Base-by-base conservation (phyloP, 352 stramenopile genomes). In the Aphanomyces invadans region DNA sequence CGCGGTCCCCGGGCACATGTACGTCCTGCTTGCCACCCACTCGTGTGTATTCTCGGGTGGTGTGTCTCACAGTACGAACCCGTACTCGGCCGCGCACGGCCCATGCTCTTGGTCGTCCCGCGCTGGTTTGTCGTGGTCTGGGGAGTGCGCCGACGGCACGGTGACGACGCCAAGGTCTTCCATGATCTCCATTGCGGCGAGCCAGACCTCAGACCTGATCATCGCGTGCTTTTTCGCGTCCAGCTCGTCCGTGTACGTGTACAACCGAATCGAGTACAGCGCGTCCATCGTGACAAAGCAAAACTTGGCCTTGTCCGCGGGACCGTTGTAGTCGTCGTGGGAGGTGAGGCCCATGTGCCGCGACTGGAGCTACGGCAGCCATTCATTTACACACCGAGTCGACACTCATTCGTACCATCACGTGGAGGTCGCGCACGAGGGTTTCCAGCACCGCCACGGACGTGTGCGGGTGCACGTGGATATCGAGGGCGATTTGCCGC, bases 271-370 rank as follows among this genome's bases (percentile, higher is more conserved):
- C 19, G 77, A 73, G 56, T 85, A 95, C 4, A 95, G 74, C 54
- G 90, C 77, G 55, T 95, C 86, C 86, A 95, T 93, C 4, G 83
- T 83, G 3, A 95, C 86, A 60, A 92, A 95, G 69, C 78, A 91
- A 60, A 92, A 90, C 45, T 90, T 78, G 78, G 79, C 88, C 63
- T 91, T 92, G 32, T 70, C 52, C 55, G 90, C 84, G 15, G 36
- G 36, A n/a, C 80, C 77, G 48, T 90, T 78, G 59, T 89, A 92
- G 38, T 95, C 83, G 74, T 93, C 84, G 46, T 95, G 86, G 2
- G 86, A 95, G 32, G 86, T 95, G 26, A 95, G 76, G 4, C 81
- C 83, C 12, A 95, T 81, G 66, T 95, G 84, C 10, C 92, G 72
- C 1, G 82, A 92, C 69, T 92, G 82, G 49, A 95, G 68, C 49